These are phyloP conservation scores for Spatholobus suberectus DNA, from an alignment of 306 rosid species.

Conservation along the genomic window DNA sequence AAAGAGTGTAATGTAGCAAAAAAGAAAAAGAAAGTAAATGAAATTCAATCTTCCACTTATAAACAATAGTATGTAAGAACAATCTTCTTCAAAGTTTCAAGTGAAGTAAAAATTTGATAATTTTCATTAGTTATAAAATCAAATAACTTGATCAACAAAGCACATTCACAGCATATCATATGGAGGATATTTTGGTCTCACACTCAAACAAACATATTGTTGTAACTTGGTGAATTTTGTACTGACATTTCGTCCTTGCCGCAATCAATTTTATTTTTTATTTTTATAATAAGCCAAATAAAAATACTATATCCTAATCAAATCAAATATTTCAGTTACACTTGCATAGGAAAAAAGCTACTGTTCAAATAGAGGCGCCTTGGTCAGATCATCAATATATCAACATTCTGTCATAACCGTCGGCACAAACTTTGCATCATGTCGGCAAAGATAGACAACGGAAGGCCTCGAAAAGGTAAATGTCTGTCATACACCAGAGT, in stretches of 20 bases:
- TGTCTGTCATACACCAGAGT: constrained; percentile 24
- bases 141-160: neutral
- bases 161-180: neutral
- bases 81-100: neutral
- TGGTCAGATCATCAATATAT: constrained; percentile 38
- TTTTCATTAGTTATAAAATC: neutral
- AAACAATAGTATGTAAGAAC: neutral
- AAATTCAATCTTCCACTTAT: neutral
- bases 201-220: neutral
- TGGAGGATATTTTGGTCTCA: neutral
- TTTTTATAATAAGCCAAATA: neutral
- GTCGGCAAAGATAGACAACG: constrained; percentile 48
- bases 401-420: constrained; percentile 55
- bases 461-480: constrained; percentile 34
- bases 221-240: neutral
- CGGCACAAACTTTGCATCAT: constrained; percentile 63
- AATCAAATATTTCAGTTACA: neutral
- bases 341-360: constrained; percentile 23
- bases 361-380: constrained; percentile 50
- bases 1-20: neutral
- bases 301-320: neutral
- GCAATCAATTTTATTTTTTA: neutral
- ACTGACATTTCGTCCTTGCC: constrained; percentile 20
- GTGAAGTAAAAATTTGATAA: neutral
- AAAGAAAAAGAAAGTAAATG: neutral